phyloP scores from a whole-genome alignment of 2,329 filamentous ascomycete species.

The Pyricularia pennisetigena region DNA sequence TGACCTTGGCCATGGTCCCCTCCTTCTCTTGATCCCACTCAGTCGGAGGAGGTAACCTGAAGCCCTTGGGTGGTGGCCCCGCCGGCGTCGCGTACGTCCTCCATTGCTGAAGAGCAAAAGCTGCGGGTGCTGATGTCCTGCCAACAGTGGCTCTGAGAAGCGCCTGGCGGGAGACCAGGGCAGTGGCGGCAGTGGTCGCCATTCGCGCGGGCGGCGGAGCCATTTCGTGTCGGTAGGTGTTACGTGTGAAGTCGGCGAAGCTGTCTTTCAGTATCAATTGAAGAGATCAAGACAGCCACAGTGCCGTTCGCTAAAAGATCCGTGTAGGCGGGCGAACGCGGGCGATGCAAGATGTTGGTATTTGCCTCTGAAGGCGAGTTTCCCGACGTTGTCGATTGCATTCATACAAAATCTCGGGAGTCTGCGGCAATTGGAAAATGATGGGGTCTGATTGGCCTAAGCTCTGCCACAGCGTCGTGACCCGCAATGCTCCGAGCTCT shows the following conservation, averaged over 20 bases:
- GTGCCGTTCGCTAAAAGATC: not conserved
- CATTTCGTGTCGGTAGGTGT: not conserved
- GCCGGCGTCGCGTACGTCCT: conserved; percentile 54
- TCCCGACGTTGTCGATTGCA: not conserved
- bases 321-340: not conserved
- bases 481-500: not conserved
- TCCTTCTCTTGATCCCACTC: conserved; percentile 77
- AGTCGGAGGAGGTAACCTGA: conserved; percentile 64
- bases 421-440: conserved; percentile 4
- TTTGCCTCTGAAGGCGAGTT: not conserved
- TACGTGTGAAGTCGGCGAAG: not conserved
- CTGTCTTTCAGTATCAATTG: not conserved
- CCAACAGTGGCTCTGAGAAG: conserved; percentile 2
- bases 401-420: conserved; percentile 4
- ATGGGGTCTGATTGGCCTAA: conserved; percentile 3
- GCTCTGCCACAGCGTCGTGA: not conserved
- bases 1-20: conserved; percentile 69
- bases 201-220: conserved; percentile 5
- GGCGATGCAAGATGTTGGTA: not conserved
- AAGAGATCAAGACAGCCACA: not conserved
- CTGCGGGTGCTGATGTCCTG: conserved; percentile 3
- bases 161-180: conserved; percentile 5
- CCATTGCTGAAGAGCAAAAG: not conserved
- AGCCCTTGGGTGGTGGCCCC: conserved; percentile 70
- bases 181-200: conserved; percentile 1